A percentile compares a stretch with the other conserved stretches of the same genome.
These are phyloP conservation scores for Cladosporium austrohemisphaericum DNA, from an alignment of 2,329 filamentous ascomycete species.

Conservation along the genomic window DNA sequence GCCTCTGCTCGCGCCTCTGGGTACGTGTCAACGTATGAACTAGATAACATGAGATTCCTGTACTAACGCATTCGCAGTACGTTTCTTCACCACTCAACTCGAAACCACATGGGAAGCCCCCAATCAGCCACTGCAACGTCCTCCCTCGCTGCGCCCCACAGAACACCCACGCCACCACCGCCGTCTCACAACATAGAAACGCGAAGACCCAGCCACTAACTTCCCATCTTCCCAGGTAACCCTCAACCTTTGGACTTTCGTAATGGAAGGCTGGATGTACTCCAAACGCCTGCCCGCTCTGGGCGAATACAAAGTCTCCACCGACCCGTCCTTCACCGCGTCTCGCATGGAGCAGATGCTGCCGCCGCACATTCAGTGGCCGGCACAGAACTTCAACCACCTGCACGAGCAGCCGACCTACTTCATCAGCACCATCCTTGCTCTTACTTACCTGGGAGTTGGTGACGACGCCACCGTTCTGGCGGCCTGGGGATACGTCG, in stretches of 20 bases:
- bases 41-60: neutral
- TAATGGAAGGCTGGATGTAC: slow-evolving; percentile 44
- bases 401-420: slow-evolving; percentile 44
- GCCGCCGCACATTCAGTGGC: slow-evolving; percentile 14
- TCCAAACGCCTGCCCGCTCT: slow-evolving; percentile 37
- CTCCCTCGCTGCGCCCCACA: too few relatives aligned
- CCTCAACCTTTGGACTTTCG: slow-evolving; percentile 40
- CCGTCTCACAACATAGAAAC: neutral
- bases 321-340: slow-evolving; percentile 8
- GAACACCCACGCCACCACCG: neutral
- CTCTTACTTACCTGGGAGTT: slow-evolving; percentile 33
- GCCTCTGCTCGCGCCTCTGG: slow-evolving; percentile 12
- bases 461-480: slow-evolving; percentile 28
- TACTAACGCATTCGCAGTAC: neutral
- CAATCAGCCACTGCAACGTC: too few relatives aligned
- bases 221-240: slow-evolving; percentile 20
- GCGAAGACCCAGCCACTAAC: neutral
- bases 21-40: too few relatives aligned
- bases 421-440: slow-evolving; percentile 41
- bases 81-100: neutral
- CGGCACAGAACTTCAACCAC: slow-evolving; percentile 40
- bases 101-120: too few relatives aligned
- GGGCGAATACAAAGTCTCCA: slow-evolving; percentile 27
- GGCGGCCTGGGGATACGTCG: slow-evolving; percentile 44
- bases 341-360: slow-evolving; percentile 16